These are phyloP conservation scores for Ensete glaucum DNA, from an alignment of 176 grass and related monocot species.

Conservation along the genomic window DNA sequence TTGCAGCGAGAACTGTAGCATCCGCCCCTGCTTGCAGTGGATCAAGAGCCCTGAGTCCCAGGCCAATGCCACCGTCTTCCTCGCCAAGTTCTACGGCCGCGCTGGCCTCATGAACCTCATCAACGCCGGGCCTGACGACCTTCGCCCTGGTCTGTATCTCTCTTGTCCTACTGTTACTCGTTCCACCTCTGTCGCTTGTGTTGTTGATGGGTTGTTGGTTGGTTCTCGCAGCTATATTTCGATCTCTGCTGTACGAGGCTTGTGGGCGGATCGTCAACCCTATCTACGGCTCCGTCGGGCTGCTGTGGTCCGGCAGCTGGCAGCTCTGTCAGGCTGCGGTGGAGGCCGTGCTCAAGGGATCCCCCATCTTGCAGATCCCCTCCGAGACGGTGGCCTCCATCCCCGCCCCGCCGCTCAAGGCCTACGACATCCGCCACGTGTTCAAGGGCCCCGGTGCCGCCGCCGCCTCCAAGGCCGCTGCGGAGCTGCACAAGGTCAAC, in stretches of 20 bases:
- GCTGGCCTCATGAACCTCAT: slow-evolving; percentile 60
- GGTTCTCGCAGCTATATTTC: slow-evolving; percentile 37
- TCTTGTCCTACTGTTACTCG: not conserved
- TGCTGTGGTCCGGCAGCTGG: slow-evolving; percentile 52
- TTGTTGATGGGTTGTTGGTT: not conserved
- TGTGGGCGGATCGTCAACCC: slow-evolving; percentile 55
- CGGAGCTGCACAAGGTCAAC: slow-evolving; percentile 25
- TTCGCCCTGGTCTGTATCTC: slow-evolving; percentile 32
- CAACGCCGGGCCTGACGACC: slow-evolving; percentile 28
- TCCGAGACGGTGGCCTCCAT: slow-evolving; percentile 19
- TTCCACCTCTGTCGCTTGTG: not conserved
- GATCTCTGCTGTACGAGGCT: slow-evolving; percentile 52
- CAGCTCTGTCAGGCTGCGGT: slow-evolving; percentile 44
- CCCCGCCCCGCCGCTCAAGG: slow-evolving; percentile 17
- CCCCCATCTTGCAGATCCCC: slow-evolving; percentile 28
- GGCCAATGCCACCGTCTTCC: slow-evolving; percentile 66
- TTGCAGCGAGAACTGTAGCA: slow-evolving; percentile 46
- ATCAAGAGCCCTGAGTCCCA: slow-evolving; percentile 48
- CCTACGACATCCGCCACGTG: slow-evolving; percentile 52
- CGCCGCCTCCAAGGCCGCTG: no score
- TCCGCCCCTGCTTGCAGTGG: slow-evolving; percentile 58
- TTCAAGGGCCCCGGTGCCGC: slow-evolving; percentile 19
- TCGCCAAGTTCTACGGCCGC: slow-evolving; percentile 72
- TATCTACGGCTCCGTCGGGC: slow-evolving; percentile 48
- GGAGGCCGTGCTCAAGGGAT: slow-evolving; percentile 57